Base-by-base conservation (phyloP, 2,329 filamentous ascomycete species). In the Fusarium udum region DNA sequence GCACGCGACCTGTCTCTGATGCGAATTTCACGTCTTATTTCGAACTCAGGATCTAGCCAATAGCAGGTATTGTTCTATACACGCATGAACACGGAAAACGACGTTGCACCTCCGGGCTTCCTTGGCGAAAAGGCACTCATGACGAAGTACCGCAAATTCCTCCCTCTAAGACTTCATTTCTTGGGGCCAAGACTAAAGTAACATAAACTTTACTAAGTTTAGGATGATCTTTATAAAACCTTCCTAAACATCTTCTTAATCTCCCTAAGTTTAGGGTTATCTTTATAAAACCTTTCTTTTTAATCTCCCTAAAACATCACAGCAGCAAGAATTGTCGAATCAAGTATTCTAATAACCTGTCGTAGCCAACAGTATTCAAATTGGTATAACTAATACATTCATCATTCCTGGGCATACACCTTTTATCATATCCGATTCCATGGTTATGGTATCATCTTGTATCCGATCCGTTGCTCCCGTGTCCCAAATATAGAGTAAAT, bases 331-430 rank as follows among this genome's bases (percentile, higher is more conserved):
- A 28, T 39, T 8, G 18, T 18, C 18, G 11, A 36, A 52, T 13
- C 7, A 31, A 18, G 28, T 39, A 32, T 59, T 39, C 24, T 31
- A 37, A 59, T 39, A 59, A 15, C 9, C 32, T 49, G 56, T 28
- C 57, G 22, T 64, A 66, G 45, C 60, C 65, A 49, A 58, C 57
- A 69, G 61, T 39, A 66, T 68, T 72, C 64, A 75, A 75, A 76
- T 77, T 77, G 67, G 74, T 77, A 75, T 74, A 75, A 55, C 61
- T 53, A 64, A 58, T 57, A 61, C 28, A 68, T 55, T 31, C 52
- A 39, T 40, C 63, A 61, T 62, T 48, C 57, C 52, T 62, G 24
- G 57, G 57, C 59, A 40, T 16, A 55, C 57, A 18, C 52, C 51
- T 53, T 53, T 20, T 55, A 61, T 68, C 64, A 56, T 53, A 59